Evolutionary conservation across 192 early-diverging fungal species (phyloP).

Genomic region (Podila horticola): DNA sequence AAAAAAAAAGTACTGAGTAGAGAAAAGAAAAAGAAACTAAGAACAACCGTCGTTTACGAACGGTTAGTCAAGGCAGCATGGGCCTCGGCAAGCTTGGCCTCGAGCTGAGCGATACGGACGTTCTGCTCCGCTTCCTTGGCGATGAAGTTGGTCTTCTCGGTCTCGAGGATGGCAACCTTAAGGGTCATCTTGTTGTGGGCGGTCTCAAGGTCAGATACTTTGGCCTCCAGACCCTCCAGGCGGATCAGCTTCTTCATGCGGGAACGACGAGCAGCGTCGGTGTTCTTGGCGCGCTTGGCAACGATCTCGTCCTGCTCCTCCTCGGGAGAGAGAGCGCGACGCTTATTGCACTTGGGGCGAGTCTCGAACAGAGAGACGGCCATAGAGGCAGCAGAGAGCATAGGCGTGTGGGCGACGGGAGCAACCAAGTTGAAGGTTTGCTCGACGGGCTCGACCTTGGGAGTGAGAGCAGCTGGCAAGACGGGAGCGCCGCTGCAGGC

Average conservation of each 20-base stretch:
- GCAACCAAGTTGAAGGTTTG: constrained; percentile 2
- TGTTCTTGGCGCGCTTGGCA: constrained; percentile 73
- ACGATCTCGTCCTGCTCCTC: constrained; percentile 38
- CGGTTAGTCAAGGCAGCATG: constrained; percentile 56
- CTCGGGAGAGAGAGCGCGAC: constrained; percentile 29
- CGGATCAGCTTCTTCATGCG: constrained; percentile 82
- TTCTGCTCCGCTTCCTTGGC: constrained; percentile 57
- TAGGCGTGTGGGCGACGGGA: background rate
- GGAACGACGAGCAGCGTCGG: constrained; percentile 90
- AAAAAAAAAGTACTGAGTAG: background rate
- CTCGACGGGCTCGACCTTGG: constrained; percentile 42
- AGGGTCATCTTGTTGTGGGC: constrained; percentile 71
- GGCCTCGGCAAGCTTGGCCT: constrained; percentile 63
- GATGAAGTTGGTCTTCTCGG: constrained; percentile 60
- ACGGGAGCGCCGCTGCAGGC: constrained; percentile 8
- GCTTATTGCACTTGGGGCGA: constrained; percentile 12
- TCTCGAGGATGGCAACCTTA: constrained; percentile 63
- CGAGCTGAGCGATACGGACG: constrained; percentile 57
- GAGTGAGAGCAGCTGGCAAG: constrained; percentile 17
- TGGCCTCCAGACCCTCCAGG: constrained; percentile 78
- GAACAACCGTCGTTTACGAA: constrained; percentile 2
- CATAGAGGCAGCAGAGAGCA: background rate
- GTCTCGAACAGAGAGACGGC: background rate
- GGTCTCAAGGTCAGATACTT: constrained; percentile 79
- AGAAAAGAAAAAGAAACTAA: background rate